Evolutionary conservation across 148 eudicot species (phyloP).

Genomic region (Nepenthes gracilis): DNA sequence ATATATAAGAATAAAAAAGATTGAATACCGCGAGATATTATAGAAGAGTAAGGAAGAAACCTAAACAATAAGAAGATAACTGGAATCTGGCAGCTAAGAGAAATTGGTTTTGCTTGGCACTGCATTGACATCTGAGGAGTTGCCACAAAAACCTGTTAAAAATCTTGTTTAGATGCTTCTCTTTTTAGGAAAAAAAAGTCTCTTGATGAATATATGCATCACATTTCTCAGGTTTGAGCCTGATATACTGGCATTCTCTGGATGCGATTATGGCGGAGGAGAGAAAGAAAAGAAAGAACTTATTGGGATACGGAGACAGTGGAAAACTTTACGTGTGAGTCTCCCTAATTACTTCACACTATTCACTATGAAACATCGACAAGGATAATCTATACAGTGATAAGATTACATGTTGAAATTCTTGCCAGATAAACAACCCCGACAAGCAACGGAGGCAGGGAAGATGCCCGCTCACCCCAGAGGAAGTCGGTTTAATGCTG

Average conservation of each 20-base stretch:
- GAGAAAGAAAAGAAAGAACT: slow-evolving; percentile 63
- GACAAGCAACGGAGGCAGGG: slow-evolving; percentile 79
- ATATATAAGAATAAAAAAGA: no score
- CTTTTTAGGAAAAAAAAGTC: no score
- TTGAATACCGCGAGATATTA: no score
- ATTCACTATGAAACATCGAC: not conserved
- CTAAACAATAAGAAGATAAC: no score
- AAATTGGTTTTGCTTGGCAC: not conserved
- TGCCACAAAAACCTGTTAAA: no score
- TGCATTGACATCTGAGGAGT: not conserved
- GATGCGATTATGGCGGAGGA: slow-evolving; percentile 89
- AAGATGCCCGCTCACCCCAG: slow-evolving; percentile 77
- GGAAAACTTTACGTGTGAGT: slow-evolving; percentile 84
- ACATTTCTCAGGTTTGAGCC: slow-evolving; percentile 60
- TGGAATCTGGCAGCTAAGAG: not conserved
- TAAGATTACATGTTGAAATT: slow-evolving; percentile 2
- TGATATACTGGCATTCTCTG: slow-evolving; percentile 96
- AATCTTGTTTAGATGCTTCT: no score
- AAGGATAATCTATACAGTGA: not conserved
- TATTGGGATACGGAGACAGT: slow-evolving; percentile 47
- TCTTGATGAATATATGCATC: not conserved
- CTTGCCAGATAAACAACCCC: slow-evolving; percentile 53
- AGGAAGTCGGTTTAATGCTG: slow-evolving; percentile 86
- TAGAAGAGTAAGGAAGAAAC: no score
- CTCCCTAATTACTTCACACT: not conserved